Conservation (phyloP, 441 rosid species). For the Gossypium davidsonii region DNA sequence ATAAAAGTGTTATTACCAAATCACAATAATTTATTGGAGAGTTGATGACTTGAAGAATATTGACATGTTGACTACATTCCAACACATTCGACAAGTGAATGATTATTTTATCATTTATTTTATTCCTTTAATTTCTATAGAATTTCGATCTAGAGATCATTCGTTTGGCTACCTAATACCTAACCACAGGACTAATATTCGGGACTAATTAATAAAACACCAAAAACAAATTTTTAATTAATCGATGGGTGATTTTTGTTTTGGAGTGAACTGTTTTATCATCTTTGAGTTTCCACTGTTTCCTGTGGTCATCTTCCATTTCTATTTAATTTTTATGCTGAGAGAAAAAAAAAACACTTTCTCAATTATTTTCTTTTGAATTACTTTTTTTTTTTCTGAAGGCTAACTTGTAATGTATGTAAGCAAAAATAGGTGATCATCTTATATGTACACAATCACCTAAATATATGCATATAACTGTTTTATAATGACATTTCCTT, state of each 20-base stretch:
- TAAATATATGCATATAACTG: no score
- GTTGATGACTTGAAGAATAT: conserved; percentile 19
- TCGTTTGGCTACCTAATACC: conserved; percentile 36
- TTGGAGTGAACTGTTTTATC: no score
- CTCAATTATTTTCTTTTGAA: not conserved
- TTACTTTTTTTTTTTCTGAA: no score
- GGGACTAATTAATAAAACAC: not conserved
- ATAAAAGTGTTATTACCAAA: not conserved
- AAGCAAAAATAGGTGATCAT: not conserved
- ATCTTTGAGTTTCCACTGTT: no score
- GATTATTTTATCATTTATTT: conserved; percentile 9
- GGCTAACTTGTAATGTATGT: not conserved
- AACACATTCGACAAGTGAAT: conserved; percentile 26
- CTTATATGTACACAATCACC: no score
- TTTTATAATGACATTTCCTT: no score
- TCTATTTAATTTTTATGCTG: no score
- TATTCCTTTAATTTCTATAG: conserved; percentile 11
- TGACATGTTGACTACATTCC: conserved; percentile 27
- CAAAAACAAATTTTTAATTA: not conserved
- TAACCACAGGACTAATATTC: conserved; percentile 22
- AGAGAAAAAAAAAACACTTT: no score
- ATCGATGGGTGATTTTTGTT: no score
- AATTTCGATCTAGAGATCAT: conserved; percentile 1
- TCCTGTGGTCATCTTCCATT: no score
- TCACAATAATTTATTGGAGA: not conserved